Conservation (phyloP, 23 red algal species). For the Chondrus crispus region DNA sequence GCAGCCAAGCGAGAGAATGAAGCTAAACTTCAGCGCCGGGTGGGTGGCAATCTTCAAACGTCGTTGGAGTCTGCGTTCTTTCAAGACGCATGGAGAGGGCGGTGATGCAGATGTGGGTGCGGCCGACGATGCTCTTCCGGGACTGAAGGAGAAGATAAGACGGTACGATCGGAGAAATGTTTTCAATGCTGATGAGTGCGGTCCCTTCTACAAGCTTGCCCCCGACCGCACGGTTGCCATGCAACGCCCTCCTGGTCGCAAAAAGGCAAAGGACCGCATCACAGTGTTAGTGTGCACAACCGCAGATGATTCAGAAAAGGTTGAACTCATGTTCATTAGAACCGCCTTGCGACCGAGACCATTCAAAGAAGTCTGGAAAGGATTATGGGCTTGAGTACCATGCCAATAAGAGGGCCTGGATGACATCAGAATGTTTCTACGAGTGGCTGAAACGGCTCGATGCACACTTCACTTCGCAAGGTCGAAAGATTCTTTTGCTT, state of each 20-base stretch:
- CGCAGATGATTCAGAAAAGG: background rate
- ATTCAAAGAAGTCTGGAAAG: slow-evolving; percentile 5
- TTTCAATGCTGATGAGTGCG: background rate
- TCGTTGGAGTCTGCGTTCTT: background rate
- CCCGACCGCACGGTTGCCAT: background rate
- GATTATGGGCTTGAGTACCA: background rate
- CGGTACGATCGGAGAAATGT: background rate
- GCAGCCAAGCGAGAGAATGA: too few relatives aligned
- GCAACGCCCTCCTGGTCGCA: background rate
- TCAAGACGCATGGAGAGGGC: background rate
- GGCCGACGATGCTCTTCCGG: background rate
- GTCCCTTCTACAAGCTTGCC: background rate
- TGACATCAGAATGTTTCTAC: background rate
- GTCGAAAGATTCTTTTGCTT: slow-evolving; percentile 5
- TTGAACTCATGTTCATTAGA: background rate
- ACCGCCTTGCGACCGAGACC: background rate
- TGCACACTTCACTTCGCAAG: background rate
- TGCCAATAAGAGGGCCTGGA: slow-evolving; percentile 4
- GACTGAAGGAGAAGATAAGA: background rate
- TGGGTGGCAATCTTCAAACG: background rate
- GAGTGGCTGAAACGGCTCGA: background rate
- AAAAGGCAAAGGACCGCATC: background rate
- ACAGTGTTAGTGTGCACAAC: background rate
- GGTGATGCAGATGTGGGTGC: background rate
- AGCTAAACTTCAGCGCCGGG: too few relatives aligned